Base-by-base conservation (phyloP, 768 basidiomycete species). In the Boletales sp. region DNA sequence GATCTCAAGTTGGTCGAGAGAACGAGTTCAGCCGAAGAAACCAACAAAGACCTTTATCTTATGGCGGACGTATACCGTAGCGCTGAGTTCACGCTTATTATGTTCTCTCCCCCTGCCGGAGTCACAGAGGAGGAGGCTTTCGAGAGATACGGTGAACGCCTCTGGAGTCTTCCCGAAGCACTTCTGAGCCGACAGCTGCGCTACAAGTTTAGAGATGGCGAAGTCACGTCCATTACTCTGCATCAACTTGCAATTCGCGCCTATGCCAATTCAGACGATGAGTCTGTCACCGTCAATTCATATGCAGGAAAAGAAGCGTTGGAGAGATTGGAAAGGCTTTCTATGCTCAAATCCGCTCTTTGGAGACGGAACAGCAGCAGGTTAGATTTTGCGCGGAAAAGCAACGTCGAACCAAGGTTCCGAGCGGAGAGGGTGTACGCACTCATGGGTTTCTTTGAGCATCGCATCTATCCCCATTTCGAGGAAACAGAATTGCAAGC, bases 381-480 rank as follows among this genome's bases (percentile, higher is more conserved):
- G 7, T 15, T 48, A 1, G 18, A 47, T 19, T 36, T 51, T 14
- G 32, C 5, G 21, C 14, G 5, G 12, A n/a, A 27, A 13, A 39
- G 19, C 5, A 14, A 39, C 2, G 38, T 19, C 1, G 19, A 18
- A 39, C 8, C 18, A 6, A 12, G 18, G n/a, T 37, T 37, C 12
- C 8, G n/a, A 8, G 36, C 36, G 5, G 36, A 47, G 14, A 64
- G 49, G 21, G 62, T 66, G 30, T 64, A 62, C 9, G 52, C 62
- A 10, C 53, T 67, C 1, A 62, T 61, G 65, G 55, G 56, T 3
- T 62, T 67, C 39, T 63, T 67, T n/a, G 50, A 55, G 30, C 62
- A 62, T 44, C 65, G 36, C 17, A 37, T 37, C n/a, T 11, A 37
- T 18, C 36, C 36, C n/a, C n/a, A 37, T 11, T 37, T 9, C n/a